Evolutionary conservation across 2,329 filamentous ascomycete genomes (phyloP).

Genomic region (Exophiala alcalophila): DNA sequence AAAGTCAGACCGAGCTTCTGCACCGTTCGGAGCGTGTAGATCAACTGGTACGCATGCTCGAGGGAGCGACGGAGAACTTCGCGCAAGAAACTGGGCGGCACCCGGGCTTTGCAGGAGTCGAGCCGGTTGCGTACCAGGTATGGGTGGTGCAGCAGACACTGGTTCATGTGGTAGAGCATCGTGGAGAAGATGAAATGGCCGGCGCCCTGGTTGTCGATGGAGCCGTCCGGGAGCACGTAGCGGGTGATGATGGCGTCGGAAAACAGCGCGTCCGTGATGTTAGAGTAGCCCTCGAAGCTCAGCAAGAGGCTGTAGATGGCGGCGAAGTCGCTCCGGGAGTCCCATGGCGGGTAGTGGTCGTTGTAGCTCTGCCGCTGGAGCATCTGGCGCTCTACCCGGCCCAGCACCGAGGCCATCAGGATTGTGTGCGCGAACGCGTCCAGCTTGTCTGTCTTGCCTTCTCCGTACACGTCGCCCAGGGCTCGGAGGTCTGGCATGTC

Average conservation of each 20-base stretch:
- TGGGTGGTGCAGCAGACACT: slow-evolving; percentile 39
- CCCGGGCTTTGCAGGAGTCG: slow-evolving; percentile 31
- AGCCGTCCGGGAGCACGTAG: slow-evolving; percentile 13
- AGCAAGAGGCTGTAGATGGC: slow-evolving; percentile 35
- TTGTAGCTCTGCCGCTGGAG: slow-evolving; percentile 28
- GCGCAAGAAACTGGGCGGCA: slow-evolving; percentile 34
- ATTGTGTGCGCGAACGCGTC: slow-evolving; percentile 34
- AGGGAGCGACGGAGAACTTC: slow-evolving; percentile 32
- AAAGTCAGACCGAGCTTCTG: slow-evolving; percentile 28
- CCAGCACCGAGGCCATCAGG: slow-evolving; percentile 37
- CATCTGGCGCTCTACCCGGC: slow-evolving; percentile 35
- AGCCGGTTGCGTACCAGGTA: slow-evolving; percentile 35
- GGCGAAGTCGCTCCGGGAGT: slow-evolving; percentile 37
- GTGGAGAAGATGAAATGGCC: slow-evolving; percentile 36
- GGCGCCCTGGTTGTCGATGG: slow-evolving; percentile 27
- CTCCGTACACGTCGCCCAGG: slow-evolving; percentile 16
- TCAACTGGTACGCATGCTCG: slow-evolving; percentile 35
- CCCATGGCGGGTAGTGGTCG: slow-evolving; percentile 36
- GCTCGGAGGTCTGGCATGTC: slow-evolving; percentile 27
- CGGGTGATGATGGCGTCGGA: slow-evolving; percentile 24
- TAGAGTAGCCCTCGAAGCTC: slow-evolving; percentile 35
- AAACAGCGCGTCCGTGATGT: slow-evolving; percentile 27
- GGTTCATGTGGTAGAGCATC: slow-evolving; percentile 37
- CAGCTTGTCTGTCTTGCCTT: slow-evolving; percentile 15
- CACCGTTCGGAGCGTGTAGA: slow-evolving; percentile 31